phyloP scores from a whole-genome alignment of 2,329 filamentous ascomycete species.

The Apiospora phragmitis region DNA sequence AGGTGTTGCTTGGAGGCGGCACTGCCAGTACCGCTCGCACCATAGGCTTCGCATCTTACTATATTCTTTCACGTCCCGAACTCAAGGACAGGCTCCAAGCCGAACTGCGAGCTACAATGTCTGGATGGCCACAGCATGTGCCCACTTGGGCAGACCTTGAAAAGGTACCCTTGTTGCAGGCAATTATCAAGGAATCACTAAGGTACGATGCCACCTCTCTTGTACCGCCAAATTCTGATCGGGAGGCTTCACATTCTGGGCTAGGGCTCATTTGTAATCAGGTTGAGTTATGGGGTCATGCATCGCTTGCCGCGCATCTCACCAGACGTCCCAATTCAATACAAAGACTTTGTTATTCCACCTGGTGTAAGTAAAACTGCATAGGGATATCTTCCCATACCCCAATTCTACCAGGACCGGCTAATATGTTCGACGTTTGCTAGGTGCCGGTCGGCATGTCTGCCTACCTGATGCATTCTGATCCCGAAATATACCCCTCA shows the following conservation, averaged over 20 bases:
- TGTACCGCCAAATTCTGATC: not conserved
- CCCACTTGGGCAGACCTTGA: slow-evolving; percentile 30
- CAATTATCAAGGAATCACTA: slow-evolving; percentile 22
- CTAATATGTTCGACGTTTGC: not conserved
- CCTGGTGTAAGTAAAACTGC: slow-evolving; percentile 15
- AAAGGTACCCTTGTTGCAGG: slow-evolving; percentile 36
- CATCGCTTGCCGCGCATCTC: slow-evolving; percentile 22
- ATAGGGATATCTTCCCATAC: no score
- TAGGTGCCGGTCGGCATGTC: slow-evolving; percentile 37
- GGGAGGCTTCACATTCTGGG: no score
- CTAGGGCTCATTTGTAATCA: not conserved
- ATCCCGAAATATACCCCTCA: slow-evolving; percentile 24
- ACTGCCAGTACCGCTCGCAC: slow-evolving; percentile 31
- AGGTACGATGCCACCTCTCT: slow-evolving; percentile 14
- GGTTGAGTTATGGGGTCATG: slow-evolving; percentile 20
- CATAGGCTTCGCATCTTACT: slow-evolving; percentile 21
- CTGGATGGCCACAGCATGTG: slow-evolving; percentile 21
- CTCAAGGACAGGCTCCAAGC: slow-evolving; percentile 19
- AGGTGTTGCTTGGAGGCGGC: slow-evolving; percentile 29
- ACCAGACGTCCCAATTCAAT: slow-evolving; percentile 21
- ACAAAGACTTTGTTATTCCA: slow-evolving; percentile 21
- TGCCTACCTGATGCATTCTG: slow-evolving; percentile 27
- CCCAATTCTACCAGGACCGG: no score
- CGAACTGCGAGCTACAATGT: slow-evolving; percentile 27
- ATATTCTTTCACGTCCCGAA: slow-evolving; percentile 22